phyloP scores from a whole-genome alignment of 495 filamentous ascomycete genomes.

The Astrocystis sublimbata region DNA sequence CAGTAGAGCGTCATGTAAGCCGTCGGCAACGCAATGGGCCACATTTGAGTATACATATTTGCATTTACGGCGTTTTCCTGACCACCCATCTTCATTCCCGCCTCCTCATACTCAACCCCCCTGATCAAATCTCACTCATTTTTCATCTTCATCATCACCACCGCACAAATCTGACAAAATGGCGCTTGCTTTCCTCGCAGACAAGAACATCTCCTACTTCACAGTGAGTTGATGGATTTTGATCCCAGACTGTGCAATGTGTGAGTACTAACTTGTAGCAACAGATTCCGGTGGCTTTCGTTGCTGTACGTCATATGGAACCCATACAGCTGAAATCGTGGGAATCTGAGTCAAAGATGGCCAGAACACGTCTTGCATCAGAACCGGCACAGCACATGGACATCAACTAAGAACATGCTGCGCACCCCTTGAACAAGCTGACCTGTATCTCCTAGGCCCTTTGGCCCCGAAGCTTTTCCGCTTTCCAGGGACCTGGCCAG shows the following conservation, averaged over 20 bases:
- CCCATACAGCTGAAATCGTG: background rate
- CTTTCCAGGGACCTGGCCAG: conserved; percentile 36
- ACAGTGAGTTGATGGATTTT: conserved; percentile 34
- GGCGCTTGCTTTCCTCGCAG: conserved; percentile 41
- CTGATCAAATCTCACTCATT: background rate
- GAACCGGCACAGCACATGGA: background rate
- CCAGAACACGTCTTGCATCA: background rate
- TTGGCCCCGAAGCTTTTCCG: conserved; percentile 44
- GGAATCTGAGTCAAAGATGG: background rate
- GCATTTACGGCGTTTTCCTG: too few relatives aligned
- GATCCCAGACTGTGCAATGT: background rate
- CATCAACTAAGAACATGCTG: background rate
- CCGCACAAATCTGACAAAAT: conserved; percentile 28
- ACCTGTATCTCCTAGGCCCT: conserved; percentile 17
- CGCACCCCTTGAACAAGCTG: background rate
- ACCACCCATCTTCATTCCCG: background rate
- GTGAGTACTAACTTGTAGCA: background rate
- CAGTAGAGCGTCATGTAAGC: background rate
- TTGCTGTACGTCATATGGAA: conserved; percentile 27
- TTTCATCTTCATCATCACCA: background rate
- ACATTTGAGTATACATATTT: background rate
- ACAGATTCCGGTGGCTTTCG: conserved; percentile 50
- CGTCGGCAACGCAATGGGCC: background rate
- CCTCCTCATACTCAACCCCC: too few relatives aligned
- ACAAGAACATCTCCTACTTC: conserved; percentile 47